Evolutionary conservation across 1,139 yeast species (phyloP).

Genomic region (Magnusiomyces paraingens): DNA sequence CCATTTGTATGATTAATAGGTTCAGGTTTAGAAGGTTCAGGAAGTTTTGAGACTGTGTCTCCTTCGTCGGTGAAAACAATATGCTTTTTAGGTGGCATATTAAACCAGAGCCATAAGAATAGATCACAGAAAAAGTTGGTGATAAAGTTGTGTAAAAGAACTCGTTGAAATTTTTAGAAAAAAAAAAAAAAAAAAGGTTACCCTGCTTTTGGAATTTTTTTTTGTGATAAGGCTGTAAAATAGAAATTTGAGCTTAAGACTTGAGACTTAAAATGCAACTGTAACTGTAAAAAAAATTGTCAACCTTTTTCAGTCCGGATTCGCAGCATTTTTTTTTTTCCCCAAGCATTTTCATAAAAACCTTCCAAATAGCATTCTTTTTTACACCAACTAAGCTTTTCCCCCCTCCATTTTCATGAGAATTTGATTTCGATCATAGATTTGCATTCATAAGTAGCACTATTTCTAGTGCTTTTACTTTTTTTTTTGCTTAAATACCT

Average conservation of each 20-base stretch:
- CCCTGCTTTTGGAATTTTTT: not conserved
- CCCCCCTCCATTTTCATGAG: not conserved
- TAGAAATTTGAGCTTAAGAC: not conserved
- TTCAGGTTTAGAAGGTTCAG: not conserved
- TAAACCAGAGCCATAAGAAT: not conserved
- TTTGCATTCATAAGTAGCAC: no score
- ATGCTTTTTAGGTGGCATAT: conserved; percentile 27
- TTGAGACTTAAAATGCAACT: not conserved
- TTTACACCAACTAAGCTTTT: not conserved
- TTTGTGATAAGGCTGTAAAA: not conserved
- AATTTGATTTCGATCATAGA: no score
- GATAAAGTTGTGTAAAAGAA: not conserved
- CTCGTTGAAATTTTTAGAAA: not conserved
- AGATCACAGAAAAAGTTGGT: not conserved
- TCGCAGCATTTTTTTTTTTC: no score
- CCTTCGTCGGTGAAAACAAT: conserved; percentile 23
- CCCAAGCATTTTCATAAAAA: not conserved
- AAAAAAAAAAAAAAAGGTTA: not conserved
- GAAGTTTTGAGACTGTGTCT: not conserved
- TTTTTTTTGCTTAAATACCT: no score
- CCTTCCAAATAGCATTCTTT: not conserved
- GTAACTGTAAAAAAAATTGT: not conserved
- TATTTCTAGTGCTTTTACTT: no score
- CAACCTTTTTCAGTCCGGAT: no score
- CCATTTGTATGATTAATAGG: not conserved